Conservation (phyloP, 2,329 filamentous ascomycete genomes). For the Lomentospora prolificans region DNA sequence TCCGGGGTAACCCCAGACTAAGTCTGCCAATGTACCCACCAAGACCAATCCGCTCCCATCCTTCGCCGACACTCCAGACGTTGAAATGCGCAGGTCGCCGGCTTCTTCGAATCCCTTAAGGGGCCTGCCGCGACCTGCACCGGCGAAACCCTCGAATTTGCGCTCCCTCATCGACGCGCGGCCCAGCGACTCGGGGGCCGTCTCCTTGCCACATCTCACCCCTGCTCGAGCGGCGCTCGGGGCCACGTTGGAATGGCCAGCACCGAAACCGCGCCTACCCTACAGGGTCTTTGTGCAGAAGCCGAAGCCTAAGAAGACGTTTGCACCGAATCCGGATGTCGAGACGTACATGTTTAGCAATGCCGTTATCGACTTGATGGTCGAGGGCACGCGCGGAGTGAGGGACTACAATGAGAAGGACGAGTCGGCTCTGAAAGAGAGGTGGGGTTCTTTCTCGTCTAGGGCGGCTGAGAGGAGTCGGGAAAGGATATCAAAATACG, state of each 20-base stretch:
- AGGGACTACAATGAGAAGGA: conserved; percentile 28
- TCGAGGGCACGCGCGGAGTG: conserved; percentile 32
- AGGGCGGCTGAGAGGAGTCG: conserved; percentile 19
- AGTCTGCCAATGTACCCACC: not conserved
- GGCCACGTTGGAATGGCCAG: no score
- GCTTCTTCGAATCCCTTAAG: not conserved
- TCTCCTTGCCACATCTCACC: not conserved
- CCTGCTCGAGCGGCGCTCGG: not conserved
- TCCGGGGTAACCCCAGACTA: not conserved
- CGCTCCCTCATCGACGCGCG: not conserved
- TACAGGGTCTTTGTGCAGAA: not conserved
- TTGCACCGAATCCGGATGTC: not conserved
- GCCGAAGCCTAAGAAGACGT: not conserved
- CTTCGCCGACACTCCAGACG: not conserved
- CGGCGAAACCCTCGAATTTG: not conserved
- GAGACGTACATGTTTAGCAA: conserved; percentile 27
- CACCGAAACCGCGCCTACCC: no score
- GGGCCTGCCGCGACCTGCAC: not conserved
- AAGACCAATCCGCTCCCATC: not conserved
- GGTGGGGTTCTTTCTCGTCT: conserved; percentile 21
- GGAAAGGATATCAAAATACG: not conserved
- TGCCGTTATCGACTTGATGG: conserved; percentile 42
- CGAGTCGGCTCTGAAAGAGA: conserved; percentile 20
- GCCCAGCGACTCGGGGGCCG: not conserved
- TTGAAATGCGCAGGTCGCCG: not conserved